Evolutionary conservation across 192 early-diverging fungal species (phyloP).

Genomic region (Coemansia sp.): DNA sequence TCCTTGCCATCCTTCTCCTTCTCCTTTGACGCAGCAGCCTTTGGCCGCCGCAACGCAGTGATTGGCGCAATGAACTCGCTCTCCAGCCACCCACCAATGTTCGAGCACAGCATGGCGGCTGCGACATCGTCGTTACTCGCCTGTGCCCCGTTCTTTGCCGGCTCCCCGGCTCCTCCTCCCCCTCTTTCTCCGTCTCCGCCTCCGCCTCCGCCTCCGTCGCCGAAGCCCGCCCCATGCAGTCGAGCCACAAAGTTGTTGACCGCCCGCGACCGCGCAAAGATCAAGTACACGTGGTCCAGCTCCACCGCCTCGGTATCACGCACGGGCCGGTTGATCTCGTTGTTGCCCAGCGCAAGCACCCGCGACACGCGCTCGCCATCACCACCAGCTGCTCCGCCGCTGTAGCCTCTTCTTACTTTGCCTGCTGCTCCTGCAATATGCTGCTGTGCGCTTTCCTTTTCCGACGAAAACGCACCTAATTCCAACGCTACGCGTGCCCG

Average conservation of each 20-base stretch:
- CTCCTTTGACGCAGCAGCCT: background rate
- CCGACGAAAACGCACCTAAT: constrained; percentile 44
- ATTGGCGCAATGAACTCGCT: constrained; percentile 47
- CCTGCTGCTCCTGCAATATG: background rate
- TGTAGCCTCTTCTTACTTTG: background rate
- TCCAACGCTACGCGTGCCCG: constrained; percentile 43
- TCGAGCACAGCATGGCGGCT: constrained; percentile 25
- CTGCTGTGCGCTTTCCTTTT: constrained; percentile 20
- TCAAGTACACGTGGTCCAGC: constrained; percentile 50
- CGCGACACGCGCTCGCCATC: background rate
- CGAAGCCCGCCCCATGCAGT: constrained; percentile 17
- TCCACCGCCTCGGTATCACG: constrained; percentile 31
- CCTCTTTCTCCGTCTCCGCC: too few species aligned
- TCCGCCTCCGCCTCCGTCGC: background rate
- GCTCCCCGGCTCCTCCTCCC: too few species aligned
- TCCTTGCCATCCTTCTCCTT: background rate
- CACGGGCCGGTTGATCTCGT: constrained; percentile 19
- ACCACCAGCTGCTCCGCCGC: background rate
- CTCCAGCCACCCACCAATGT: constrained; percentile 45
- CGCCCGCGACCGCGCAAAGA: constrained; percentile 40
- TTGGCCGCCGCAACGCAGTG: constrained; percentile 22
- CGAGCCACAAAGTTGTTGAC: constrained; percentile 53
- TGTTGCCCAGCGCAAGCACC: constrained; percentile 8
- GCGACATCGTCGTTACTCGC: constrained; percentile 6
- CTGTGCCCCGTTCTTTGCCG: background rate